Conservation (phyloP, 2,329 filamentous ascomycete genomes). For the Aspergillus bombycis region DNA sequence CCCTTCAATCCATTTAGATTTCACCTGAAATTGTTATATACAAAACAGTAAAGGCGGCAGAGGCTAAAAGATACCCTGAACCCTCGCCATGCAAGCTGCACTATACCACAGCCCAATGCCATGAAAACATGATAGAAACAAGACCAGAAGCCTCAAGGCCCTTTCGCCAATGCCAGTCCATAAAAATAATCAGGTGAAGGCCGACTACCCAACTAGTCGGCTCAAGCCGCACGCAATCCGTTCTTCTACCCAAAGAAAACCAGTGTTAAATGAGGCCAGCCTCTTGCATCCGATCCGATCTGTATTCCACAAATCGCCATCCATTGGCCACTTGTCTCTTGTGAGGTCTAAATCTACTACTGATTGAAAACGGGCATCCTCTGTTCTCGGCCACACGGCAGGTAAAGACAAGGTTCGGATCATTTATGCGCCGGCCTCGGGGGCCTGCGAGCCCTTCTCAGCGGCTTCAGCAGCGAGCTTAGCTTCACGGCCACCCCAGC, state of each 20-base stretch:
- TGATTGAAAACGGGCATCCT: background rate
- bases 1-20: background rate
- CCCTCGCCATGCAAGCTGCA: conserved; percentile 2
- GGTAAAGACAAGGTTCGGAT: conserved; percentile 10
- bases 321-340: background rate
- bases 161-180: background rate
- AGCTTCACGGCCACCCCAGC: conserved; percentile 48
- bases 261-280: background rate
- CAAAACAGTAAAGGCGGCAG: conserved; percentile 2
- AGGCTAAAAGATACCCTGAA: background rate
- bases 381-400: conserved; percentile 11
- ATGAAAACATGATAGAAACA: background rate
- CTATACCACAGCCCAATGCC: background rate
- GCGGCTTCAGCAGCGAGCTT: conserved; percentile 39
- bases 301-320: conserved; percentile 1
- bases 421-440: conserved; percentile 34
- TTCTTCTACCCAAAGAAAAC: background rate
- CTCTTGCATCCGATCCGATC: background rate
- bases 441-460: conserved; percentile 31
- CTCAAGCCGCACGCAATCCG: background rate
- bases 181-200: background rate
- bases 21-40: background rate
- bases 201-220: background rate
- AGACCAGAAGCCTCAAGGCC: background rate
- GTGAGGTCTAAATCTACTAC: conserved; percentile 3